phyloP scores from a whole-genome alignment of 2,329 filamentous ascomycete genomes.

The Calonectria henricotiae region DNA sequence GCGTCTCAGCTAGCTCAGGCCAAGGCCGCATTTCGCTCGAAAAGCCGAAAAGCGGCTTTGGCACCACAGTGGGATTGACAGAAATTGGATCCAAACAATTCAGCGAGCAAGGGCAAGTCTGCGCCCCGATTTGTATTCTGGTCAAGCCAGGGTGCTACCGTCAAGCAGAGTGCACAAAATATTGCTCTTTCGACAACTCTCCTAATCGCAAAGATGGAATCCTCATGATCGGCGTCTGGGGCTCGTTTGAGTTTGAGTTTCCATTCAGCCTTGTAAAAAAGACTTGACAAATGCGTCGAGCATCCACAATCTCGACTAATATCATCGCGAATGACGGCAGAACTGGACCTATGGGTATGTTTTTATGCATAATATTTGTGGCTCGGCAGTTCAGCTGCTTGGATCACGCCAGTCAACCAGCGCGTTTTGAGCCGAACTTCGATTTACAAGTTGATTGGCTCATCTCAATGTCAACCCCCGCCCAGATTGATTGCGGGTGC shows the following conservation, averaged over 20 bases:
- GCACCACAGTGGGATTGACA: not conserved
- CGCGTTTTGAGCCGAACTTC: conserved; percentile 5
- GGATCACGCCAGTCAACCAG: not conserved
- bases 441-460: not conserved
- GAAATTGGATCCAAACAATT: too few relatives aligned
- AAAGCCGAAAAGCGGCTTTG: conserved; percentile 8
- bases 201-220: not conserved
- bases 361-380: not conserved
- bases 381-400: not conserved
- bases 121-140: too few relatives aligned
- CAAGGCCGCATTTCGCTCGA: not conserved
- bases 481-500: too few relatives aligned
- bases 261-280: not conserved
- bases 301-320: not conserved
- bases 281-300: not conserved
- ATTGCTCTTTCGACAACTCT: too few relatives aligned
- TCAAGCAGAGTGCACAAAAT: too few relatives aligned
- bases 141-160: too few relatives aligned
- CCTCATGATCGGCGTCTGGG: not conserved
- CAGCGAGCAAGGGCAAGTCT: too few relatives aligned
- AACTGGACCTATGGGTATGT: not conserved
- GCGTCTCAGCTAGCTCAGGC: not conserved
- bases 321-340: not conserved
- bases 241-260: not conserved
- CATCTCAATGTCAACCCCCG: not conserved